Percentiles rank a stretch among this genome's conserved stretches.
These are phyloP conservation scores for Hyphopichia burtonii DNA, from an alignment of 1,139 yeast species.

Conservation along the genomic window DNA sequence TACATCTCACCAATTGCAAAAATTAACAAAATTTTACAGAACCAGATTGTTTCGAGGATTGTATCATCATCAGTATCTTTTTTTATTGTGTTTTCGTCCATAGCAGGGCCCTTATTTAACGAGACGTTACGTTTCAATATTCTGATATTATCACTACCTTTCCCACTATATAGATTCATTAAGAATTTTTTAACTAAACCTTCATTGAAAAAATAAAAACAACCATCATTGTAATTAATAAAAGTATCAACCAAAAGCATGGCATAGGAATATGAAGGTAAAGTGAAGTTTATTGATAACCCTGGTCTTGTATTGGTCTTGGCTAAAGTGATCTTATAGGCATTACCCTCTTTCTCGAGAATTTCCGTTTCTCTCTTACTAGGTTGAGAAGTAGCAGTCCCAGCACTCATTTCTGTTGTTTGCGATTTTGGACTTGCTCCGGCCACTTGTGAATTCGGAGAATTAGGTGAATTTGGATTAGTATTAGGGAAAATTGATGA, in stretches of 20 bases:
- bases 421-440: constrained; percentile 11
- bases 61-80: constrained; percentile 54
- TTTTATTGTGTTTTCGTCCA: constrained; percentile 43
- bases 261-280: constrained; percentile 79
- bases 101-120: constrained; percentile 33
- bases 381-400: not conserved
- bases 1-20: constrained; percentile 89
- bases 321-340: constrained; percentile 65
- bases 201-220: constrained; percentile 83
- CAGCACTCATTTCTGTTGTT: constrained; percentile 7
- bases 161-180: constrained; percentile 57
- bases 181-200: constrained; percentile 69
- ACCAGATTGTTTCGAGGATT: constrained; percentile 74
- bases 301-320: constrained; percentile 70
- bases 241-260: constrained; percentile 73
- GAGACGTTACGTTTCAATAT: constrained; percentile 38
- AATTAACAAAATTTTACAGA: constrained; percentile 69
- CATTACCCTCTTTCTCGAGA: constrained; percentile 71
- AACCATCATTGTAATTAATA: constrained; percentile 77
- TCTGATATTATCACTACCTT: constrained; percentile 37
- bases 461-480: constrained; percentile 11
- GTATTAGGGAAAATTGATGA: constrained; percentile 15
- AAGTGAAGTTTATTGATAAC: constrained; percentile 61
- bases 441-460: constrained; percentile 9
- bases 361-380: constrained; percentile 42